These are phyloP conservation scores for Colletotrichum cereale DNA, from an alignment of 2,329 filamentous ascomycete species.

Conservation along the genomic window DNA sequence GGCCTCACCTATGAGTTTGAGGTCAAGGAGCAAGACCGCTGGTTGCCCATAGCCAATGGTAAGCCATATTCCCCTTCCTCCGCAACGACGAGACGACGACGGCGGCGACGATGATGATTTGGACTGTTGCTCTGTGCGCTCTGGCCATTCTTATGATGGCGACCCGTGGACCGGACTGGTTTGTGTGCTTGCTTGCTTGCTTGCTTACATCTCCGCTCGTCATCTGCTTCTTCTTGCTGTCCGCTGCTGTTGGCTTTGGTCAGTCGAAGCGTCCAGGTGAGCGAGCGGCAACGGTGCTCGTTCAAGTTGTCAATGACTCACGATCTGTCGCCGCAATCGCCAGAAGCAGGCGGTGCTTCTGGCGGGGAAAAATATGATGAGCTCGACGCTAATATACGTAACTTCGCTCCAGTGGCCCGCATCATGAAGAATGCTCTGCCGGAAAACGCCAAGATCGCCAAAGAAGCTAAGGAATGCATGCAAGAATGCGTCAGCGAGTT, in stretches of 20 bases:
- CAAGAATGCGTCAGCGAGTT: conserved; percentile 99
- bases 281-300: neutral
- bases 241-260: conserved; percentile 27
- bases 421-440: conserved; percentile 99
- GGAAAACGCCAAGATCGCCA: conserved; percentile 98
- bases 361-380: conserved; percentile 64
- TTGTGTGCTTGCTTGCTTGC: conserved; percentile 1
- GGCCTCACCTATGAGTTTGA: conserved; percentile 92
- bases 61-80: conserved; percentile 65
- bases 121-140: conserved; percentile 61
- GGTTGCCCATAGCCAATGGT: conserved; percentile 99
- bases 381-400: conserved; percentile 92
- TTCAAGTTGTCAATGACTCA: conserved; percentile 67
- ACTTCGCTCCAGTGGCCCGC: conserved; percentile 94
- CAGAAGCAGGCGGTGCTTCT: conserved; percentile 61
- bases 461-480: conserved; percentile 99
- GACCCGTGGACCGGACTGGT: conserved; percentile 9
- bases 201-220: conserved; percentile 3
- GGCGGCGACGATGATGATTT: conserved; percentile 47
- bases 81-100: conserved; percentile 20
- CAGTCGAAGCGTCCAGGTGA: neutral
- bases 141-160: conserved; percentile 25
- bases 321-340: conserved; percentile 66
- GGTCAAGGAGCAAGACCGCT: conserved; percentile 99
- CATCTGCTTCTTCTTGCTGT: conserved; percentile 25